These are phyloP conservation scores for Alternaria tenuissima DNA, from an alignment of 2,329 filamentous ascomycete genomes.

Conservation along the genomic window DNA sequence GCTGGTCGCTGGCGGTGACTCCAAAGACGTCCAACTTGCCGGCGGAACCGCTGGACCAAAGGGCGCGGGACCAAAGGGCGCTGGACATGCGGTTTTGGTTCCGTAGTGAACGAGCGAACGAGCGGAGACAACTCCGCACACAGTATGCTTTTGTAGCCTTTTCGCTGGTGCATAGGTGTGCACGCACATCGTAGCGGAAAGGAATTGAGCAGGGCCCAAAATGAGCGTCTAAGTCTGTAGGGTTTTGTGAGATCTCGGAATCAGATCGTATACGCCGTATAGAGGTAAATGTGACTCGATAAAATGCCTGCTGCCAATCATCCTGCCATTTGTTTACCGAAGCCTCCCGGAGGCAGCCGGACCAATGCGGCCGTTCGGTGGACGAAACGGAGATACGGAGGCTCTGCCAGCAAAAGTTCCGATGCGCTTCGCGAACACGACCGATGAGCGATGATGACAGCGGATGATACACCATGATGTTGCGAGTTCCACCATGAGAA, in stretches of 20 bases:
- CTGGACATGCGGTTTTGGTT: background rate
- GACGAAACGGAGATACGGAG: slow-evolving; percentile 22
- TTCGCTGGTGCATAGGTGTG: background rate
- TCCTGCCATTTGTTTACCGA: background rate
- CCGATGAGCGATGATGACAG: slow-evolving; percentile 1
- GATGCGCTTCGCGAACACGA: slow-evolving; percentile 2
- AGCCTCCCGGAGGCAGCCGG: slow-evolving; percentile 16
- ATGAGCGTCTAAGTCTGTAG: background rate
- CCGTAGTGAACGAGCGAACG: background rate
- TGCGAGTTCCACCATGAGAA: slow-evolving; percentile 9
- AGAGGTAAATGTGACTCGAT: background rate
- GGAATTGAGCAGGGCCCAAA: background rate
- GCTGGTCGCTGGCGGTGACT: background rate
- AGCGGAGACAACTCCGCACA: background rate
- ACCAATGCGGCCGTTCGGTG: slow-evolving; percentile 23
- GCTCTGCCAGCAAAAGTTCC: slow-evolving; percentile 6
- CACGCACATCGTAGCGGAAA: background rate
- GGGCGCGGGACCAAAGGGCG: background rate
- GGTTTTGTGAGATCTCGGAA: background rate
- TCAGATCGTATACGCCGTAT: background rate
- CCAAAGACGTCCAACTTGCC: background rate
- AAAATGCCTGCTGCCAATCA: slow-evolving; percentile 12
- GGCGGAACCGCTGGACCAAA: background rate
- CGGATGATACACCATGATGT: background rate
- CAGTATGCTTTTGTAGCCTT: background rate